Conservation (phyloP, 305 asterid species). For the Fraxinus nigra region DNA sequence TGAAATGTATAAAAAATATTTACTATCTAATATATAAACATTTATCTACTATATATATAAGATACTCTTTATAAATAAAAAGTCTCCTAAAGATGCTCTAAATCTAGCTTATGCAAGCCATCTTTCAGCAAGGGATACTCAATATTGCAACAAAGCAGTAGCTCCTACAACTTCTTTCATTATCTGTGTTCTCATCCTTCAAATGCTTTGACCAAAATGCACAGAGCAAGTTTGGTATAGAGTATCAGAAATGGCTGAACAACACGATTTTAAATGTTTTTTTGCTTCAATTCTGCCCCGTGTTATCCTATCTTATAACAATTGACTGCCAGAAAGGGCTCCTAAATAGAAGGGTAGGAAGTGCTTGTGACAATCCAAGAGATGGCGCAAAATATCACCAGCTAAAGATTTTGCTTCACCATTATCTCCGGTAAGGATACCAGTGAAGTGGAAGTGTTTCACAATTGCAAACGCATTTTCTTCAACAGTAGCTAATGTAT, state of each 20-base stretch:
- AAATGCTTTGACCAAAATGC: not conserved
- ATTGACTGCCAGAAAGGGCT: not conserved
- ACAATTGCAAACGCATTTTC: conserved; percentile 45
- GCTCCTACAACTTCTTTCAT: not conserved
- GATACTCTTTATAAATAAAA: no score
- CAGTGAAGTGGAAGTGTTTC: conserved; percentile 47
- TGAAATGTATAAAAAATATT: no score
- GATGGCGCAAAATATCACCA: conserved; percentile 51
- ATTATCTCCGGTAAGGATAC: conserved; percentile 39
- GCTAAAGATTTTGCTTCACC: conserved; percentile 51
- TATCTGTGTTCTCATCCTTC: not conserved
- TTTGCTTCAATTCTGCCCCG: not conserved
- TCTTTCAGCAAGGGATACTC: not conserved
- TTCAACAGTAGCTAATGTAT: conserved; percentile 46
- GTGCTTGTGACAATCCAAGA: conserved; percentile 39
- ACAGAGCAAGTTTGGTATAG: not conserved
- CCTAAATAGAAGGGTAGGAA: conserved; percentile 14
- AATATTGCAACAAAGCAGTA: not conserved
- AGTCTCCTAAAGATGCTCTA: no score
- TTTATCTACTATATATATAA: no score
- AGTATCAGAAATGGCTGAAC: not conserved
- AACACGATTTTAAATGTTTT: not conserved
- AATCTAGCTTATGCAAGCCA: not conserved
- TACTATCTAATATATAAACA: no score
- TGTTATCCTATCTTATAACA: not conserved